phyloP scores from a whole-genome alignment of 306 rosid genomes.

The Erythrophleum fordii region DNA sequence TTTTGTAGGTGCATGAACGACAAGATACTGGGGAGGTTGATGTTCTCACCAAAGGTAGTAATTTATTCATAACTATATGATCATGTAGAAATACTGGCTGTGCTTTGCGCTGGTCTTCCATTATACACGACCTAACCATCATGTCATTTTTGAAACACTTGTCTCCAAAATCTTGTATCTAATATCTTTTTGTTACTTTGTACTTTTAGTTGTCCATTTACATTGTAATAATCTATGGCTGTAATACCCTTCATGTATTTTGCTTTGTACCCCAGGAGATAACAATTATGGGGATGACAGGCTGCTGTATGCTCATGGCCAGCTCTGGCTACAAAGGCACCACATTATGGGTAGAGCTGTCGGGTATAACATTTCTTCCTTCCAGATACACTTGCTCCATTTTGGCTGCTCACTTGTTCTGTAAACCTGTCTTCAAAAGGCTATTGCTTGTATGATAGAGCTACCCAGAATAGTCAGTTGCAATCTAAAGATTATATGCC shows the following conservation, averaged over 20 bases:
- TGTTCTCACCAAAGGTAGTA: conserved; percentile 88
- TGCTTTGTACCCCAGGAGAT: conserved; percentile 64
- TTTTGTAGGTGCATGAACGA: conserved; percentile 82
- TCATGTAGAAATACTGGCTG: not conserved
- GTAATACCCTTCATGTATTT: not conserved
- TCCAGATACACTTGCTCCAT: conserved; percentile 16
- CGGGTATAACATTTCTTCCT: conserved; percentile 58
- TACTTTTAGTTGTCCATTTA: not conserved
- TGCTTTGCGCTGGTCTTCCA: not conserved
- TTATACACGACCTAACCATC: not conserved
- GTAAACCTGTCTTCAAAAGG: not conserved
- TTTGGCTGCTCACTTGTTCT: not conserved
- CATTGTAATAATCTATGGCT: not conserved
- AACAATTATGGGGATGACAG: conserved; percentile 90
- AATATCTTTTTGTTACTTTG: not conserved
- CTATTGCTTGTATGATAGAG: not conserved
- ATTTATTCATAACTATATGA: not conserved
- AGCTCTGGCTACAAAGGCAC: conserved; percentile 89
- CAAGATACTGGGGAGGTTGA: conserved; percentile 82
- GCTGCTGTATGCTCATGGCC: conserved; percentile 90
- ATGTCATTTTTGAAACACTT: not conserved
- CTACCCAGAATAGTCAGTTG: not conserved
- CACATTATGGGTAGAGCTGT: conserved; percentile 98
- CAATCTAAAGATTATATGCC: not conserved
- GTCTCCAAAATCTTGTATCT: not conserved